A percentile compares a stretch with the other conserved stretches of the same genome.
These are phyloP conservation scores for Moricandia arvensis DNA, from an alignment of 345 rosid species.

Conservation along the genomic window DNA sequence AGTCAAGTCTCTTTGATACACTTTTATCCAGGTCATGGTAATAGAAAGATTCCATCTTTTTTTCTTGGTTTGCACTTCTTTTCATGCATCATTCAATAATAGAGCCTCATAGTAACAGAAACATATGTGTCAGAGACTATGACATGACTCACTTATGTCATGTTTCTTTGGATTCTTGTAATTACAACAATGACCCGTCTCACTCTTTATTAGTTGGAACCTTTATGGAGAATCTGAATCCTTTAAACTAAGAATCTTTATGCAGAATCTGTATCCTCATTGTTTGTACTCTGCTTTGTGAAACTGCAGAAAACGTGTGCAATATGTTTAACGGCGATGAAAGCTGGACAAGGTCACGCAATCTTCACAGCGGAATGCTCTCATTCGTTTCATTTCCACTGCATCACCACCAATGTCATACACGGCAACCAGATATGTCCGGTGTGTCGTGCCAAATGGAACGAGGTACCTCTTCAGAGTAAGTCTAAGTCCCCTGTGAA, in stretches of 20 bases:
- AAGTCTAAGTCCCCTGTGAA: constrained; percentile 37
- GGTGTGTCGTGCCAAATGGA: constrained; percentile 92
- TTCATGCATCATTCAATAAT: constrained; percentile 47
- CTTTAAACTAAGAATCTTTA: not conserved
- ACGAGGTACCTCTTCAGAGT: constrained; percentile 74
- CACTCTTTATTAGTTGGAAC: too few species aligned
- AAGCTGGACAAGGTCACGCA: constrained; percentile 83
- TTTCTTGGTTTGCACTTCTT: constrained; percentile 37
- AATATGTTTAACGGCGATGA: constrained; percentile 77
- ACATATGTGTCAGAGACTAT: constrained; percentile 39
- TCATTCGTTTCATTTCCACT: constrained; percentile 93
- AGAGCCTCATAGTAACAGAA: constrained; percentile 40
- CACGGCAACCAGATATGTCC: constrained; percentile 96
- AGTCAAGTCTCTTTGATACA: constrained; percentile 6
- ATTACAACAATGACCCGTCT: constrained; percentile 26
- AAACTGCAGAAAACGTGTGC: constrained; percentile 81
- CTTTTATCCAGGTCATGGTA: not conserved
- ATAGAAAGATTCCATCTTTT: constrained; percentile 42
- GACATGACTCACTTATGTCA: constrained; percentile 35
- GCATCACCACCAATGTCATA: constrained; percentile 85
- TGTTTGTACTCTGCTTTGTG: constrained; percentile 19
- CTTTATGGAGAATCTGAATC: not conserved
- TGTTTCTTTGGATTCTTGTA: constrained; percentile 27
- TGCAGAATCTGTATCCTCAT: not conserved
- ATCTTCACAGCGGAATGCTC: constrained; percentile 98